Evolutionary conservation across 2,329 filamentous ascomycete species (phyloP).

Genomic region (Botryotinia globosa): DNA sequence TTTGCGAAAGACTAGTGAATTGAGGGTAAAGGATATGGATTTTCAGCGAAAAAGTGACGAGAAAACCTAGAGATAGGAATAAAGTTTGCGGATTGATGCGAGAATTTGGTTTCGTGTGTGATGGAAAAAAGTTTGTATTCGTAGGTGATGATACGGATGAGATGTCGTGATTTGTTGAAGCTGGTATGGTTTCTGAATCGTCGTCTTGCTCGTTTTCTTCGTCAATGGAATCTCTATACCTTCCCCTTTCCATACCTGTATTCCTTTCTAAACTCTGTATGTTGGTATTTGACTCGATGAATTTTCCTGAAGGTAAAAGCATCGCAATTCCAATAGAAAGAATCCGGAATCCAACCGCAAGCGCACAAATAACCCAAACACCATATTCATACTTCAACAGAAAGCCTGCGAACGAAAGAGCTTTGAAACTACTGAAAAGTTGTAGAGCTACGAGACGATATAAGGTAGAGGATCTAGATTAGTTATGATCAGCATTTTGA

Average conservation of each 20-base stretch:
- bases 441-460: not conserved
- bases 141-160: not conserved
- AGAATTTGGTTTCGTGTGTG: not conserved
- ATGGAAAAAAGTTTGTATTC: not conserved
- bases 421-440: not conserved
- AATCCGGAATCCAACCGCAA: not conserved
- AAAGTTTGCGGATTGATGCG: too few species aligned
- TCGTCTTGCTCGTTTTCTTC: not conserved
- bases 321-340: not conserved
- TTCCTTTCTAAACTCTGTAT: not conserved
- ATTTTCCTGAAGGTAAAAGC: not conserved
- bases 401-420: not conserved
- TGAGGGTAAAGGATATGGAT: not conserved
- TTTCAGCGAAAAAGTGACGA: not conserved
- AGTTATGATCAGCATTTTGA: not conserved
- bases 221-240: not conserved
- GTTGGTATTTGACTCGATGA: not conserved
- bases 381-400: not conserved
- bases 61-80: not conserved
- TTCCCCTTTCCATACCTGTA: not conserved
- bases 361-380: not conserved
- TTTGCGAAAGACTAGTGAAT: not conserved
- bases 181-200: not conserved
- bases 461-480: not conserved
- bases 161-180: not conserved